A percentile compares a stretch with the other conserved stretches of the same genome.
Evolutionary conservation across 805 yeast genomes (phyloP).

Genomic region (Cyberlindnera mrakii): DNA sequence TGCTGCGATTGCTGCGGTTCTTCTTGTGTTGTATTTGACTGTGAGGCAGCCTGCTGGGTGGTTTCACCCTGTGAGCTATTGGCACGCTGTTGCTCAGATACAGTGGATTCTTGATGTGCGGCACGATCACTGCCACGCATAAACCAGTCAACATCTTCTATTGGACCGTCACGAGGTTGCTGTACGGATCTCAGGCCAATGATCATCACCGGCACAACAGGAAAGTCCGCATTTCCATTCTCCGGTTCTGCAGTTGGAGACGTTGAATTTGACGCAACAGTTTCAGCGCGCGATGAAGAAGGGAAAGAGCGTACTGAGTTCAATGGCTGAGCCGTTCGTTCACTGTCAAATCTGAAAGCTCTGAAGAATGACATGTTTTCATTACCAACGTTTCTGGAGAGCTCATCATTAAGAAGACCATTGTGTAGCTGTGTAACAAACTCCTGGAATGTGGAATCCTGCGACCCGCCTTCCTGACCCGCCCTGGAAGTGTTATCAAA

Average conservation of each 20-base stretch:
- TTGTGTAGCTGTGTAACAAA: constrained; percentile 35
- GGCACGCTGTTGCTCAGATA: background rate
- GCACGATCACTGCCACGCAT: constrained; percentile 4
- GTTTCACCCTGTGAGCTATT: background rate
- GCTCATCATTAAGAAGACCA: constrained; percentile 34
- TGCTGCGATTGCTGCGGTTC: background rate
- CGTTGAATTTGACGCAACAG: background rate
- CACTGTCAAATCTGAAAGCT: constrained; percentile 36
- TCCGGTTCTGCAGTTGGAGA: background rate
- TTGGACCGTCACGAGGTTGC: constrained; percentile 11
- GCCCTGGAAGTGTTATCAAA: constrained; percentile 23
- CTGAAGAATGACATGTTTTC: constrained; percentile 31
- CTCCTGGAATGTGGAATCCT: constrained; percentile 37
- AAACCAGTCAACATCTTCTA: constrained; percentile 15
- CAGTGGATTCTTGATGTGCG: background rate
- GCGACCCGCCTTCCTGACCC: constrained; percentile 1
- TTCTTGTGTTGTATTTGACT: background rate
- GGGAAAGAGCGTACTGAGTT: background rate
- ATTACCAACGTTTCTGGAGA: constrained; percentile 21
- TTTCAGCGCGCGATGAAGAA: background rate
- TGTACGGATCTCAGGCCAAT: constrained; percentile 41
- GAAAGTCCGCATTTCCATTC: constrained; percentile 1
- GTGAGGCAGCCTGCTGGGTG: background rate
- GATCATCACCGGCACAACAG: constrained; percentile 40
- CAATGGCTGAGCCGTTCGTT: constrained; percentile 1